Evolutionary conservation across 176 grass and related monocot species (phyloP).

Genomic region (Phoenix dactylifera): DNA sequence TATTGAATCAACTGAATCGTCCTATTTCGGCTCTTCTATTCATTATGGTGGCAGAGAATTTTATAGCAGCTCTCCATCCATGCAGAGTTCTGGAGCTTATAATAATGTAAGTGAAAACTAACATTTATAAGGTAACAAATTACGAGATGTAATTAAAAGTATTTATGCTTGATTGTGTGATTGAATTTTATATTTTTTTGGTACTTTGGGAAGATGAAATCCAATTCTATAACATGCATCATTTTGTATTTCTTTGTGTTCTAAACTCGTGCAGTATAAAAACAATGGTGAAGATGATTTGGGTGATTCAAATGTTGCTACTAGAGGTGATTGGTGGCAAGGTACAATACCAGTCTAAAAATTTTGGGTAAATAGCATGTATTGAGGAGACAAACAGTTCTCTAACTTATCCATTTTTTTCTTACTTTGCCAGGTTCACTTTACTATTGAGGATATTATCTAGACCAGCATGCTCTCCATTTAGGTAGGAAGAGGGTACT

Average conservation of each 20-base stretch:
- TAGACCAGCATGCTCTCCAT: too few species aligned
- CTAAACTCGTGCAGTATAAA: conserved; percentile 37
- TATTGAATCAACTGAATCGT: conserved; percentile 34
- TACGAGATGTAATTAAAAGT: neutral
- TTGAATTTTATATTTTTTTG: conserved; percentile 3
- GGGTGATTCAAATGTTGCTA: conserved; percentile 39
- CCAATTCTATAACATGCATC: neutral
- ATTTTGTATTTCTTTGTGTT: conserved; percentile 8
- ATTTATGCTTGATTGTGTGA: conserved; percentile 15
- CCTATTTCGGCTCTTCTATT: conserved; percentile 76
- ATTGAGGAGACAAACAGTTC: neutral
- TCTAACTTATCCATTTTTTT: conserved; percentile 1
- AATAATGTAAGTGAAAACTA: conserved; percentile 21
- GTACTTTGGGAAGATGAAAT: neutral
- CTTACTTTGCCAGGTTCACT: conserved; percentile 53
- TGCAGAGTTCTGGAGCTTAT: conserved; percentile 24
- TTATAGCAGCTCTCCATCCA: conserved; percentile 43
- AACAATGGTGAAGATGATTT: conserved; percentile 43
- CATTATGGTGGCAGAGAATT: conserved; percentile 89
- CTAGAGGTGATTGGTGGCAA: conserved; percentile 98
- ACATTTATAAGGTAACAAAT: neutral
- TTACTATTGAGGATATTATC: conserved; percentile 56
- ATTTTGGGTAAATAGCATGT: neutral
- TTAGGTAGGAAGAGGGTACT: too few species aligned
- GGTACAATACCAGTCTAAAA: conserved; percentile 30